A percentile compares a stretch with the other conserved stretches of the same genome.
phyloP scores from a whole-genome alignment of 805 yeast genomes.

The Lipomyces orientalis region DNA sequence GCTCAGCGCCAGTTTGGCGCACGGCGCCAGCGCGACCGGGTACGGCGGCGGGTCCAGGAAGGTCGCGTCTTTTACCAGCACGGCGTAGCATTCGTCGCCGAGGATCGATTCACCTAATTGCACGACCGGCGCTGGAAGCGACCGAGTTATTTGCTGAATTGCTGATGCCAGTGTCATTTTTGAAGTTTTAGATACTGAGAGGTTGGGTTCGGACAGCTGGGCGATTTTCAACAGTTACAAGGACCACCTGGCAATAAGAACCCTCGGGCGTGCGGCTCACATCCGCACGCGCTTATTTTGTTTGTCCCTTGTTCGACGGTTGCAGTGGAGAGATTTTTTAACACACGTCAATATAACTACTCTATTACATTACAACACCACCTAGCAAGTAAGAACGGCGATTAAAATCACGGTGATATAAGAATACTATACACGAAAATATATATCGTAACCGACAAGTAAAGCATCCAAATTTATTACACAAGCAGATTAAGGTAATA shows the following conservation, averaged over 20 bases:
- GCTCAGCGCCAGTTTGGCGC: slow-evolving; percentile 45
- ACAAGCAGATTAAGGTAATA: neutral
- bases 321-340: no score
- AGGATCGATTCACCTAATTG: slow-evolving; percentile 36
- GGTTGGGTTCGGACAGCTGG: neutral
- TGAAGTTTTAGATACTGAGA: neutral
- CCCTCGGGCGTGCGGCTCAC: no score
- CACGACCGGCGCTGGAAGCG: slow-evolving; percentile 37
- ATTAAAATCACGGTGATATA: neutral
- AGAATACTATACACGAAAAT: neutral
- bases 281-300: no score
- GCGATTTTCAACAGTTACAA: no score
- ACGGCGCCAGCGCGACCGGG: slow-evolving; percentile 21
- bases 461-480: neutral
- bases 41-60: slow-evolving; percentile 35
- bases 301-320: no score
- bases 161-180: slow-evolving; percentile 13
- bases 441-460: neutral
- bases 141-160: slow-evolving; percentile 14
- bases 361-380: no score
- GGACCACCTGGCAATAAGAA: no score
- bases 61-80: slow-evolving; percentile 39
- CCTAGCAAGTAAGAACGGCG: no score
- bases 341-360: no score
- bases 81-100: slow-evolving; percentile 39